Evolutionary conservation across 1,284 basidiomycete genomes (phyloP).

Genomic region (Rhizopogon hawkerae): DNA sequence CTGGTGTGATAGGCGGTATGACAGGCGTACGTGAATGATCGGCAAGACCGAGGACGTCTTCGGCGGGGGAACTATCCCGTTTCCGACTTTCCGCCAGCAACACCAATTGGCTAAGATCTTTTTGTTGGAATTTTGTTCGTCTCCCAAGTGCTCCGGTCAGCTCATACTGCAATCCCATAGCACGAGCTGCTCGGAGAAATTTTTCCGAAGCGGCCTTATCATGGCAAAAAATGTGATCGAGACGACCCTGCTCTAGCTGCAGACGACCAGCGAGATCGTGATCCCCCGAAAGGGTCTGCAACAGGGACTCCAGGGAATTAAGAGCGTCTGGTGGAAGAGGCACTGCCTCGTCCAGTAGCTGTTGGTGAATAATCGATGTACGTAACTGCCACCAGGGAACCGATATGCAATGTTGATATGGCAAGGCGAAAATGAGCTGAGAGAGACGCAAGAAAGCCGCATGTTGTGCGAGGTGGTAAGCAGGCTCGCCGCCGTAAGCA

Average conservation of each 20-base stretch:
- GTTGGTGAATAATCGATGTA: constrained; percentile 66
- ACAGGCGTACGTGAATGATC: constrained; percentile 11
- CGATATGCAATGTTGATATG: constrained; percentile 40
- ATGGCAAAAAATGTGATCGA: constrained; percentile 66
- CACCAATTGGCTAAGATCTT: constrained; percentile 83
- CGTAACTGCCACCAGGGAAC: constrained; percentile 78
- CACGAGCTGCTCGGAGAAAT: constrained; percentile 74
- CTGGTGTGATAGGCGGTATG: neutral
- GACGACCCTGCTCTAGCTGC: constrained; percentile 73
- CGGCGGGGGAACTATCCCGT: constrained; percentile 30
- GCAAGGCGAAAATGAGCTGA: constrained; percentile 56
- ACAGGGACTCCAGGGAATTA: constrained; percentile 42
- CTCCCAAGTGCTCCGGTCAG: constrained; percentile 91
- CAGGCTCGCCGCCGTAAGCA: constrained; percentile 85
- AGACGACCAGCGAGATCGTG: constrained; percentile 67
- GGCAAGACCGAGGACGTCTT: constrained; percentile 13
- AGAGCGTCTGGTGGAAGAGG: constrained; percentile 46
- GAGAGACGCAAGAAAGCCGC: constrained; percentile 75
- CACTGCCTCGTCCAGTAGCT: constrained; percentile 82
- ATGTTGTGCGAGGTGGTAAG: constrained; percentile 79
- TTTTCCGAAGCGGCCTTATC: constrained; percentile 74
- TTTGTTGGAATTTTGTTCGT: constrained; percentile 89
- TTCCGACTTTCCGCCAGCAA: constrained; percentile 82
- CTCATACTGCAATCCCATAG: constrained; percentile 80
- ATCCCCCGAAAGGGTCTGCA: constrained; percentile 32